Base-by-base conservation (phyloP, 108 stramenopile genomes). In the Nitzschia sp. region DNA sequence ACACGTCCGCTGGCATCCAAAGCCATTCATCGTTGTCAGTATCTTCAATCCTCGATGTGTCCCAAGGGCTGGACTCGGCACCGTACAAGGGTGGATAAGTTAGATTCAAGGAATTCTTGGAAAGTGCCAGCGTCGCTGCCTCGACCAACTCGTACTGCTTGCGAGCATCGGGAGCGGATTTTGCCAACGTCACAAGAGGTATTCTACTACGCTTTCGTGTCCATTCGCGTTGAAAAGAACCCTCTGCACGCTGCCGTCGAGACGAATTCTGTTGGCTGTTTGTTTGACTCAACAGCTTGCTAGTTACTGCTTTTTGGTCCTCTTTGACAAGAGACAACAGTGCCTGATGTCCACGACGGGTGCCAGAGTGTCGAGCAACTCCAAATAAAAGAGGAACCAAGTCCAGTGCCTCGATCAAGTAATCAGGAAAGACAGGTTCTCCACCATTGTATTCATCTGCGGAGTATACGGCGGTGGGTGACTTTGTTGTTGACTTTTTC, bases 11-110 rank as follows among this genome's bases (percentile, higher is more conserved):
- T 34, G 78, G 55, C 0, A 75, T 58, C 36, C 51, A 17, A 13
- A 93, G n/a, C 88, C 91, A 93, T 69, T 90, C 91, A 58, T 93
- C 88, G 36, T 93, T 81, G 64, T 93, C 91, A 15, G 82, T 81
- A n/a, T 78, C 80, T 19, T 74, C 48, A 34, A 64, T 59, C 21
- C 70, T 64, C 42, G 30, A 26, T n/a, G 71, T 81, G 33, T 90
- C 72, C 28, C 30, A 68, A 21, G 85, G 82, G 46, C 56, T 54
- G 0, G 71, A 71, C 33, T 77, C 59, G 6, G 54, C 65, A 4
- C 72, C 82, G 57, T 88, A 93, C 49, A 88, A 61, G 45, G 88
- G 85, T 24, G 90, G 87, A 32, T 68, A 64, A 15, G 83, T 66
- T 13, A 82, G 36, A 28, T 75, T 68, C 32, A 23, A 42, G 35